A percentile compares a stretch with the other conserved stretches of the same genome.
Conservation (phyloP, 192 early-diverging fungal genomes). For the Linnemannia zychae region DNA sequence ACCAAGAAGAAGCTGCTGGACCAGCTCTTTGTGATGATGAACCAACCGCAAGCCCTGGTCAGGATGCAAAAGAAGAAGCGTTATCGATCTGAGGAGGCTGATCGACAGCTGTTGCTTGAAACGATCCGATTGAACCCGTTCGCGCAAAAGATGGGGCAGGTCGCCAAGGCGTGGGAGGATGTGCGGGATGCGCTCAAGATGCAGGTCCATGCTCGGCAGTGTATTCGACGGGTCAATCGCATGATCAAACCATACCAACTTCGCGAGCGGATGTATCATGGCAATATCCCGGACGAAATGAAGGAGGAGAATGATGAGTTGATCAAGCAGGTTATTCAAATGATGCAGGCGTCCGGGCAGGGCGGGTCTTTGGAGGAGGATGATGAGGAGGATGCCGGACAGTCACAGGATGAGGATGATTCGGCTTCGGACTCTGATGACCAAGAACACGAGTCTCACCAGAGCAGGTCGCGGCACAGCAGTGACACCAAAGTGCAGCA, state of each 20-base stretch:
- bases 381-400: conserved; percentile 22
- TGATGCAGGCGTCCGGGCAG: conserved; percentile 34
- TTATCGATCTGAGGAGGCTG: conserved; percentile 49
- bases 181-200: conserved; percentile 43
- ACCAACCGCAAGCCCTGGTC: conserved; percentile 47
- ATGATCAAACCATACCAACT: conserved; percentile 48
- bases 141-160: conserved; percentile 48
- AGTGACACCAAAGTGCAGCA: background rate
- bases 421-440: conserved; percentile 29
- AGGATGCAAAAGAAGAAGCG: conserved; percentile 53
- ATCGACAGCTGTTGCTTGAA: conserved; percentile 34
- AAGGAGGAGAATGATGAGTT: conserved; percentile 42
- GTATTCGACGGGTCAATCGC: conserved; percentile 47
- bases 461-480: background rate
- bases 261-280: conserved; percentile 48
- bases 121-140: conserved; percentile 48
- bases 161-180: conserved; percentile 54
- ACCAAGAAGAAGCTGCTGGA: conserved; percentile 40
- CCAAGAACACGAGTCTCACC: conserved; percentile 9
- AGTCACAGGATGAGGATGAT: conserved; percentile 41
- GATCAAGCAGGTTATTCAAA: conserved; percentile 49
- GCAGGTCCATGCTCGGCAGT: conserved; percentile 52
- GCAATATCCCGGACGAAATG: conserved; percentile 46
- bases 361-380: conserved; percentile 11
- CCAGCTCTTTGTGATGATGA: conserved; percentile 51